Evolutionary conservation across 2,329 filamentous ascomycete genomes (phyloP).

Genomic region (Madurella fahalii): DNA sequence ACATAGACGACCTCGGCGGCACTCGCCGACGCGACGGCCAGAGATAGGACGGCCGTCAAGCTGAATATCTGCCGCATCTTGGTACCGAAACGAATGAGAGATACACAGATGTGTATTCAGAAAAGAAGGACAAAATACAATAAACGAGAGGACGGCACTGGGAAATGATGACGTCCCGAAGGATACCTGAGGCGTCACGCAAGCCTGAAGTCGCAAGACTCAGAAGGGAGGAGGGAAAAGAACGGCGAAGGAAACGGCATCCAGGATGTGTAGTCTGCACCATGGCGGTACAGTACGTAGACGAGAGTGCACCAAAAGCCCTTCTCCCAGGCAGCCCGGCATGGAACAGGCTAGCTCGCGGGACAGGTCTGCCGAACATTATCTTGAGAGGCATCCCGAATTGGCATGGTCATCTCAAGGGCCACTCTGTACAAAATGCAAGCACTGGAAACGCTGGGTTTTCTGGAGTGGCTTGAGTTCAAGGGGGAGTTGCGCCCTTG

Average conservation of each 20-base stretch:
- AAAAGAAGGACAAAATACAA: background rate
- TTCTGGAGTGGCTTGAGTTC: background rate
- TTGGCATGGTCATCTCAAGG: constrained; percentile 1
- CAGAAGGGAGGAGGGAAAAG: background rate
- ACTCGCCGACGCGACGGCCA: constrained; percentile 5
- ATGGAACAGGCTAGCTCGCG: background rate
- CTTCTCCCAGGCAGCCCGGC: background rate
- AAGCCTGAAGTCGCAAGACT: background rate
- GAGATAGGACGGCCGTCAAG: constrained; percentile 6
- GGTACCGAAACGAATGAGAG: constrained; percentile 2
- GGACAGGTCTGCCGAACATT: background rate
- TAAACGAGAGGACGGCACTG: constrained; percentile 9
- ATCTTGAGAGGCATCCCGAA: constrained; percentile 4
- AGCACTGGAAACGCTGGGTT: background rate
- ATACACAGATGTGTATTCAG: background rate
- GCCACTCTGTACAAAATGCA: background rate
- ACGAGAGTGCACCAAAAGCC: background rate
- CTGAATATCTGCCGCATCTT: constrained; percentile 17
- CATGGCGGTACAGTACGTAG: too few species aligned
- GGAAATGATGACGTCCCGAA: background rate
- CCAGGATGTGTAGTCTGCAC: too few species aligned
- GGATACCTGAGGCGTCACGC: background rate
- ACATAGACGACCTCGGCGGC: constrained; percentile 38
- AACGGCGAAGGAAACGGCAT: background rate
- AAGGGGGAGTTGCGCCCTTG: background rate